phyloP scores from a whole-genome alignment of 352 stramenopile species.

The Phytopythium delawarense region DNA sequence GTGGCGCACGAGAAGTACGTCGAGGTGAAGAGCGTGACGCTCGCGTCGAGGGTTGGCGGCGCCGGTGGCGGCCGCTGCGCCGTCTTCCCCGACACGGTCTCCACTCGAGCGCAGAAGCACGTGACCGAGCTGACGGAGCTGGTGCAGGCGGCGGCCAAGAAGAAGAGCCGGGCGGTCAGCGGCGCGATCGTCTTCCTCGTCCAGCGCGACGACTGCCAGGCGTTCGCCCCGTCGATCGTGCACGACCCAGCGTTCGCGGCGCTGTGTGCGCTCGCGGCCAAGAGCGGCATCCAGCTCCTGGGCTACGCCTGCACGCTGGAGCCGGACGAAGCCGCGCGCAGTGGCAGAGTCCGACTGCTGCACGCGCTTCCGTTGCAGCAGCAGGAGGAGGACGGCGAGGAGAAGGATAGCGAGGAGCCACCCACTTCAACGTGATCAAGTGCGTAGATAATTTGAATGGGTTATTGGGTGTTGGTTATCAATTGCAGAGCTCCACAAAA shows the following conservation, averaged over 20 bases:
- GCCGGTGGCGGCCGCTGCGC: conserved; percentile 26
- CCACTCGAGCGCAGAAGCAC: conserved; percentile 71
- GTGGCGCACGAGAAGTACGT: conserved; percentile 62
- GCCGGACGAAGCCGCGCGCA: conserved; percentile 28
- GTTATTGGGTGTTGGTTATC: not conserved
- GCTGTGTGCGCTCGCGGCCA: conserved; percentile 45
- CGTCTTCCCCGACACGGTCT: conserved; percentile 80
- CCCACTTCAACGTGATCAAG: not conserved
- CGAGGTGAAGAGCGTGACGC: conserved; percentile 84
- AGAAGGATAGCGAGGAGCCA: not conserved
- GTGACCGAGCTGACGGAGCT: conserved; percentile 69
- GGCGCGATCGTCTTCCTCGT: conserved; percentile 72
- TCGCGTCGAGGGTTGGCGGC: conserved; percentile 18
- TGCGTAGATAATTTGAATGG: not conserved
- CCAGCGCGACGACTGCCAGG: conserved; percentile 69
- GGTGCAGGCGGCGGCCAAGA: conserved; percentile 17
- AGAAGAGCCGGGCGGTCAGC: conserved; percentile 23
- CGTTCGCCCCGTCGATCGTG: conserved; percentile 57
- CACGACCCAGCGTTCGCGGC: conserved; percentile 67
- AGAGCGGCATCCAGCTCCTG: conserved; percentile 55
- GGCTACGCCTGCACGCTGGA: conserved; percentile 53
- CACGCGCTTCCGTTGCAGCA: conserved; percentile 28
- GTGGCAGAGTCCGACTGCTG: conserved; percentile 38
- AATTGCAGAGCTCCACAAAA: too few species aligned
- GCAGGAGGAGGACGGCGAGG: not conserved